Evolutionary conservation across 108 stramenopile species (phyloP).

Genomic region (Cyclotella cryptica): DNA sequence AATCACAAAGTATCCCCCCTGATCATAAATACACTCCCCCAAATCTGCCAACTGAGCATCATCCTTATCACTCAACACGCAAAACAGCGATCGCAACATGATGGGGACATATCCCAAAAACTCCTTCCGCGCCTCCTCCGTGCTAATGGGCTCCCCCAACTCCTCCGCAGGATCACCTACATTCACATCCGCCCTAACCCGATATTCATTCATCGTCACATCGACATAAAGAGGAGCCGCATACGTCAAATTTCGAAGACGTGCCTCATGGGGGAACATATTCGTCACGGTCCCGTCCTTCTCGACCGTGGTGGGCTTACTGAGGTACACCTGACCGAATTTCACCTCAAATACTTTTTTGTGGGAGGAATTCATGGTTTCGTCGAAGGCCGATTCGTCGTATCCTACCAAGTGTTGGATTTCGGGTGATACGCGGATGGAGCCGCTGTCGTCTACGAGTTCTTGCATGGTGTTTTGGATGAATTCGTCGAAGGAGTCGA

Average conservation of each 20-base stretch:
- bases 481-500: slow-evolving; percentile 99
- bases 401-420: slow-evolving; percentile 90
- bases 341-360: slow-evolving; percentile 90
- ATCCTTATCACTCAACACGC: slow-evolving; percentile 93
- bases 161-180: slow-evolving; percentile 82
- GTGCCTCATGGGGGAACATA: slow-evolving; percentile 98
- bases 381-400: slow-evolving; percentile 76
- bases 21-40: slow-evolving; percentile 99
- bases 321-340: slow-evolving; percentile 97
- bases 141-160: slow-evolving; percentile 76
- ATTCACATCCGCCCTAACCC: slow-evolving; percentile 76
- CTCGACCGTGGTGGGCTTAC: slow-evolving; percentile 91
- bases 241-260: slow-evolving; percentile 97
- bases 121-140: slow-evolving; percentile 87
- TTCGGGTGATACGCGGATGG: slow-evolving; percentile 93
- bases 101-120: slow-evolving; percentile 98
- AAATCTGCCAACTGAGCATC: slow-evolving; percentile 96
- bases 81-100: slow-evolving; percentile 95
- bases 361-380: slow-evolving; percentile 49
- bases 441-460: slow-evolving; percentile 93
- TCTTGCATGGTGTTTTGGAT: slow-evolving; percentile 99
- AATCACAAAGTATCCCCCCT: slow-evolving; percentile 99
- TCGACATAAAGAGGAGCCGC: slow-evolving; percentile 95
- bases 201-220: slow-evolving; percentile 85
- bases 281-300: slow-evolving; percentile 93